Evolutionary conservation across 148 eudicot species (phyloP).

Genomic region (Rhododendron ovatum): DNA sequence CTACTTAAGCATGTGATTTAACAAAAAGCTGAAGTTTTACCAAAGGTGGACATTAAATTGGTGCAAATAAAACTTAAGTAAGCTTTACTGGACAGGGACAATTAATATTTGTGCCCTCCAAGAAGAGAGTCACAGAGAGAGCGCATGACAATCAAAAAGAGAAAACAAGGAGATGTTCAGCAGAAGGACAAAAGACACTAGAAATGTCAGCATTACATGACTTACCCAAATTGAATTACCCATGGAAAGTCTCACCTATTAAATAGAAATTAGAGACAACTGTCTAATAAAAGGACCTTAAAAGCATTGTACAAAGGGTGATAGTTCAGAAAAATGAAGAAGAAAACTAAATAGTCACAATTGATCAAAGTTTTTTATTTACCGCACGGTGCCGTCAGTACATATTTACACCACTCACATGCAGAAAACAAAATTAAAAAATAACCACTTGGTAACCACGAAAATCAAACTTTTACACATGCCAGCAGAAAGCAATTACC

Average conservation of each 20-base stretch:
- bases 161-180: not conserved
- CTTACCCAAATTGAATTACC: not conserved
- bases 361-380: not conserved
- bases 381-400: not conserved
- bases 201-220: not conserved
- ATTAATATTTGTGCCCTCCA: not conserved
- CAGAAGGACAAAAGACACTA: not conserved
- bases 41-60: not conserved
- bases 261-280: not conserved
- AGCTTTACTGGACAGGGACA: not conserved
- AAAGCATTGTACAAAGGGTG: not conserved
- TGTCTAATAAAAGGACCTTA: not conserved
- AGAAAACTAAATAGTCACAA: not conserved
- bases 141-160: too few species aligned
- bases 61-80: not conserved
- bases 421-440: not conserved
- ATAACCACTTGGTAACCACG: not conserved
- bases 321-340: not conserved
- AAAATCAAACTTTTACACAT: not conserved
- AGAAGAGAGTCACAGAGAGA: not conserved
- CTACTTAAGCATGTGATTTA: not conserved
- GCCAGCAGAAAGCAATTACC: conserved; percentile 38
- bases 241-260: not conserved
- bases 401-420: not conserved
- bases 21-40: not conserved